A percentile compares a stretch with the other conserved stretches of the same genome.
Evolutionary conservation across 306 rosid species (phyloP).

Genomic region (Citrullus colocynthis): DNA sequence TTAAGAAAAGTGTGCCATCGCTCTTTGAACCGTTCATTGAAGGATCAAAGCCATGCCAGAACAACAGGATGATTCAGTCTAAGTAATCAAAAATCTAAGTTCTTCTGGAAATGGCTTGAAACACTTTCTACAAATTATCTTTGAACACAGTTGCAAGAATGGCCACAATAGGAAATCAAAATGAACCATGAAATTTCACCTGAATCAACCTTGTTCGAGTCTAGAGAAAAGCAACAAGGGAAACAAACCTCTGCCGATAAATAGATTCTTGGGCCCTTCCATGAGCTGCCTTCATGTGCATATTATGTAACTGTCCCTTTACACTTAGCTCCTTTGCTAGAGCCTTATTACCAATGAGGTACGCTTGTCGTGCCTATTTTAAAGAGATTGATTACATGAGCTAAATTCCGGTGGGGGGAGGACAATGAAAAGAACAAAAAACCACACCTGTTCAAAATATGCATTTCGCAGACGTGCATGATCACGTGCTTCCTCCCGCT

Average conservation of each 20-base stretch:
- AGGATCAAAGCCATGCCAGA: neutral
- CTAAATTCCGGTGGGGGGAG: neutral
- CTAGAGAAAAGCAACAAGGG: constrained; percentile 10
- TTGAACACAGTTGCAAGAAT: neutral
- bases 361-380: constrained; percentile 92
- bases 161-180: neutral
- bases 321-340: constrained; percentile 82
- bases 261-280: constrained; percentile 94
- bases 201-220: neutral
- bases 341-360: constrained; percentile 81
- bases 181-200: constrained; percentile 3
- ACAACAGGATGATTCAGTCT: neutral
- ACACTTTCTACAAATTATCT: neutral
- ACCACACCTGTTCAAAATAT: constrained; percentile 81
- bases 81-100: neutral
- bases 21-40: neutral
- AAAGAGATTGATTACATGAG: constrained; percentile 5
- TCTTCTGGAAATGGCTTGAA: neutral
- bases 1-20: neutral
- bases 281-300: constrained; percentile 94
- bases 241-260: constrained; percentile 83
- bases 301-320: constrained; percentile 83
- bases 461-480: constrained; percentile 94
- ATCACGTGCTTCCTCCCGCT: constrained; percentile 95
- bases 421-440: constrained; percentile 1